These are phyloP conservation scores for Erodium moschatum DNA, from an alignment of 441 rosid species.

Conservation along the genomic window DNA sequence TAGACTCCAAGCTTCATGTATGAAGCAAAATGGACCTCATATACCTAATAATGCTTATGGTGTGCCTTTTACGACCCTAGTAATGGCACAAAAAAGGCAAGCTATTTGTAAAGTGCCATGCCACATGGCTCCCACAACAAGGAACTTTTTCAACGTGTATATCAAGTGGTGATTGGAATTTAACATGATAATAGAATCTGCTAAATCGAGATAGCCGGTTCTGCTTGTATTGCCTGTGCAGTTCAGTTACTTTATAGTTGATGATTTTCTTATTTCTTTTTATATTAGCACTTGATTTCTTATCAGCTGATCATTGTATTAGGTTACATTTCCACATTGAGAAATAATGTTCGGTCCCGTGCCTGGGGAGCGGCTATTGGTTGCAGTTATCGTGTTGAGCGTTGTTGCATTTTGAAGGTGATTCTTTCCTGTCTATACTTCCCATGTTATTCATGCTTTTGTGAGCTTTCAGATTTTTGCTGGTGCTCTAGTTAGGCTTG, in stretches of 20 bases:
- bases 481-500: neutral
- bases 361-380: constrained; percentile 99
- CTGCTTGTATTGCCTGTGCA: neutral
- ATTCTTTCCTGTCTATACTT: constrained; percentile 7
- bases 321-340: constrained; percentile 86
- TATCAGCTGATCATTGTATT: constrained; percentile 16
- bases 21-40: too few relatives aligned
- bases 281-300: neutral
- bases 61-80: too few relatives aligned
- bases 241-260: neutral
- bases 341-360: constrained; percentile 98
- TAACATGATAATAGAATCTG: too few relatives aligned
- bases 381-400: constrained; percentile 87
- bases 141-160: too few relatives aligned
- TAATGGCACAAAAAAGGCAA: too few relatives aligned
- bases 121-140: too few relatives aligned
- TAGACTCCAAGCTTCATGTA: too few relatives aligned
- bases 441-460: constrained; percentile 9
- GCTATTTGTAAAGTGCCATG: too few relatives aligned
- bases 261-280: neutral
- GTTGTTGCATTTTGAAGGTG: constrained; percentile 96
- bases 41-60: too few relatives aligned
- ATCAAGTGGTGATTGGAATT: too few relatives aligned
- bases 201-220: neutral
- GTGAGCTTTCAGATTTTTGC: neutral